Base-by-base conservation (phyloP, 192 early-diverging fungal genomes). In the Coemansia sp. region DNA sequence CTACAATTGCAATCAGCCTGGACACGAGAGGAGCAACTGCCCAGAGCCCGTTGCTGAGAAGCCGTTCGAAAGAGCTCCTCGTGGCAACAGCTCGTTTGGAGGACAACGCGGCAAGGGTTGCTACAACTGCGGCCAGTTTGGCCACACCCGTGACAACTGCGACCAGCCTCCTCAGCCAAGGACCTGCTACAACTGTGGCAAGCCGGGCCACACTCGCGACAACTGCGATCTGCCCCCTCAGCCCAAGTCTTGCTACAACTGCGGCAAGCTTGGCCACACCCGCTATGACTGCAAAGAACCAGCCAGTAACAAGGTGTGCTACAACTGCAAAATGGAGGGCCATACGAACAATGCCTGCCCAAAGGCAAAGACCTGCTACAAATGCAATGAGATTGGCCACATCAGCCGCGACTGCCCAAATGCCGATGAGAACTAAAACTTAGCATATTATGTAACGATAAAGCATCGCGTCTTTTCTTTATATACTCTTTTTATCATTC, bases 281-380 rank as follows among this genome's bases (percentile, higher is more conserved):
- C 64, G 63, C 32, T 69, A 54, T 52, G 76, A 81, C 68, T 2
- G 67, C 82, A 57, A 61, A 61, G 19, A 42, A 61, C 58, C 67
- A 65, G 71, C 73, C 56, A 32, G 32, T 4, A 32, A 32, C 66
- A 84, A 68, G 74, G 61, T 70, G 8, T 88, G 87, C 83, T 79
- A 85, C 74, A 86, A 84, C 74, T 88, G 87, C 68, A 56, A 69
- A 12, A 21, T 71, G 43, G 60, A 72, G 5, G 87, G 74, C 47
- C 87, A 88, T 65, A 72, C 80, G 63, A 63, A 57, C 57, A 68
- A 75, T 16, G 68, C 85, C 32, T 88, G 87, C 76, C 62, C 83
- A 32, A 26, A 72, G 59, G 41, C 32, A 6, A 52, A 63, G 32
- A 52, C 42, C 44, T 85, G 86, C 68, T 74, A 76, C 72, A 79